A percentile compares a stretch with the other conserved stretches of the same genome.
These are phyloP conservation scores for Austropuccinia psidii DNA, from an alignment of 1,284 basidiomycete species.

Conservation along the genomic window DNA sequence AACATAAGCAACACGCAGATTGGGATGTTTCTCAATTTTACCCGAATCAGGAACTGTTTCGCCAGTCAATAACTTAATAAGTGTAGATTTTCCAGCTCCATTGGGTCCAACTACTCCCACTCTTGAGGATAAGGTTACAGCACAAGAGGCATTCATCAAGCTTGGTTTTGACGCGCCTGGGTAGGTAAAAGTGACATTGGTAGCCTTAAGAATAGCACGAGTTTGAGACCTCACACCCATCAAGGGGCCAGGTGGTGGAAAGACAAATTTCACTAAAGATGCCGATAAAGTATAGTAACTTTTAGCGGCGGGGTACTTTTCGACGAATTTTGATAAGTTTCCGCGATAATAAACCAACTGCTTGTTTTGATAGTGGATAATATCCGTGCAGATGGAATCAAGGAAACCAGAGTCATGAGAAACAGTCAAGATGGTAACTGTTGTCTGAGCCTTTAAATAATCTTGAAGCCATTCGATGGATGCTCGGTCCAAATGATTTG, in stretches of 20 bases:
- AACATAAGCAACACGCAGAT: constrained; percentile 91
- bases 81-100: constrained; percentile 89
- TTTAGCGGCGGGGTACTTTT: constrained; percentile 83
- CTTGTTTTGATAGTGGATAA: constrained; percentile 95
- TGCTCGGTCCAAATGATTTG: constrained; percentile 67
- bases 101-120: constrained; percentile 86
- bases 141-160: constrained; percentile 80
- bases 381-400: constrained; percentile 94
- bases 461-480: constrained; percentile 82
- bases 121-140: constrained; percentile 66
- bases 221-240: constrained; percentile 98
- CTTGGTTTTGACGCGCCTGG: constrained; percentile 76
- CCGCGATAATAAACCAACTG: constrained; percentile 90
- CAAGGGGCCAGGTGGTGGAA: constrained; percentile 89
- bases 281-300: constrained; percentile 96
- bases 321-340: constrained; percentile 86
- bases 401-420: constrained; percentile 98
- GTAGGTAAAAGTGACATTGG: constrained; percentile 89
- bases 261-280: constrained; percentile 89
- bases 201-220: constrained; percentile 88
- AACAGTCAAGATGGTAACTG: constrained; percentile 86
- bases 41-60: constrained; percentile 90
- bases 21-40: constrained; percentile 89
- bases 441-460: constrained; percentile 70
- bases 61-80: constrained; percentile 93